Percentiles rank a stretch among this genome's conserved stretches.
Evolutionary conservation across 2,329 filamentous ascomycete species (phyloP).

Genomic region (Rhynchosporium graminicola): DNA sequence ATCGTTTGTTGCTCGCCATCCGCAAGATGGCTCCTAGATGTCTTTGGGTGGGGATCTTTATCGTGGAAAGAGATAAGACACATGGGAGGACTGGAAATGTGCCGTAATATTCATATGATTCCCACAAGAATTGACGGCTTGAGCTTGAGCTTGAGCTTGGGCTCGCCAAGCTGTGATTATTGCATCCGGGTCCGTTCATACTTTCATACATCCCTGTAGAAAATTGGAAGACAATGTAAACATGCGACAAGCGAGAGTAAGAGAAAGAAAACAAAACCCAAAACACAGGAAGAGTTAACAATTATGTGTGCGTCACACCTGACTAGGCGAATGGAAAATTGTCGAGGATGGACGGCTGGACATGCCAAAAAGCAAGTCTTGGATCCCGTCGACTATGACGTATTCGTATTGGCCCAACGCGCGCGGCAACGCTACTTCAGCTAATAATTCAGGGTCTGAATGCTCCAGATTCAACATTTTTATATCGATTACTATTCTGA

Average conservation of each 20-base stretch:
- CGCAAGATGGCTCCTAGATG: too few relatives aligned
- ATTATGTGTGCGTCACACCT: background rate
- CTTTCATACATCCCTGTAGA: background rate
- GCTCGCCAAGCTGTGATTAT: too few relatives aligned
- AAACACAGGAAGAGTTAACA: background rate
- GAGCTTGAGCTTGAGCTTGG: too few relatives aligned
- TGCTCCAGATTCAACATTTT: too few relatives aligned
- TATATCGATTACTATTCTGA: too few relatives aligned
- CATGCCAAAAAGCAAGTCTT: background rate
- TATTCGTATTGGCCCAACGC: background rate
- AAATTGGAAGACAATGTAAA: background rate
- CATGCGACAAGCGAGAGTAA: background rate
- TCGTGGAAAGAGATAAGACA: too few relatives aligned
- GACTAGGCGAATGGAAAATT: background rate
- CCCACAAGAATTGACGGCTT: too few relatives aligned
- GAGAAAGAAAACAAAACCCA: background rate
- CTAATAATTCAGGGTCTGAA: background rate
- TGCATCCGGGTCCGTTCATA: background rate
- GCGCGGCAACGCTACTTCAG: background rate
- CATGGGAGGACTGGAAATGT: too few relatives aligned
- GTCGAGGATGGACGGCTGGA: background rate
- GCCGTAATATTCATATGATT: too few relatives aligned
- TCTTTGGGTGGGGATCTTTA: too few relatives aligned
- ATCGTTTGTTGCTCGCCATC: too few relatives aligned
- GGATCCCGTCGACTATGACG: slow-evolving; percentile 3